These are phyloP conservation scores for Colletotrichum theobromicola DNA, from an alignment of 2,329 filamentous ascomycete species.

Conservation along the genomic window DNA sequence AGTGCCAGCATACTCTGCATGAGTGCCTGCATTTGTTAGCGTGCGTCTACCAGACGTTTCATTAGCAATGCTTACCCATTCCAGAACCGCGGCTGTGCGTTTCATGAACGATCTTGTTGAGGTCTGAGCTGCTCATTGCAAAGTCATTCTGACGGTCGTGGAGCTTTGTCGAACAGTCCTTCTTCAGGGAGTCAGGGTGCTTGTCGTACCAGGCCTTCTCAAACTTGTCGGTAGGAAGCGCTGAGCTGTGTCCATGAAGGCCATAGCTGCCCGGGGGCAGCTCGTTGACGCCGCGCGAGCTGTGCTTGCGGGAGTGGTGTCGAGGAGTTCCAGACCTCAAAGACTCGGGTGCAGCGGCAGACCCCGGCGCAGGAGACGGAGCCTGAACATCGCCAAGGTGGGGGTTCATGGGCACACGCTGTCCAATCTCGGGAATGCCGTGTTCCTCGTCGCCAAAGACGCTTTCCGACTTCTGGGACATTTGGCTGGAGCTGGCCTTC, in stretches of 20 bases:
- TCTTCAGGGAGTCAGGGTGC: constrained; percentile 81
- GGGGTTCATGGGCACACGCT: constrained; percentile 91
- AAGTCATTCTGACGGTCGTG: constrained; percentile 70
- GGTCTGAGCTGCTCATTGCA: constrained; percentile 85
- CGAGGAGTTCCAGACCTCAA: constrained; percentile 42
- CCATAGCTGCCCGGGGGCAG: constrained; percentile 90
- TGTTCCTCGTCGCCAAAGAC: constrained; percentile 69
- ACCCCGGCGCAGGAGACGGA: constrained; percentile 75
- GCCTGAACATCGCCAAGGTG: constrained; percentile 96
- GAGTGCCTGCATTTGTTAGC: constrained; percentile 60
- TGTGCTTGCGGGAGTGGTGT: constrained; percentile 74
- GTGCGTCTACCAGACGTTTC: not conserved
- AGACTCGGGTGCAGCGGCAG: constrained; percentile 38
- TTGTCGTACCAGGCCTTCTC: constrained; percentile 93
- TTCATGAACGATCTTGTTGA: constrained; percentile 87
- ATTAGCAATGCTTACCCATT: constrained; percentile 46
- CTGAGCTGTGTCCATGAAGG: constrained; percentile 75
- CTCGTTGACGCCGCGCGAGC: constrained; percentile 71
- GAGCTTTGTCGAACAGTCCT: constrained; percentile 68
- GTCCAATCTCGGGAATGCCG: constrained; percentile 90
- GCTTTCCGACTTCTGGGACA: constrained; percentile 45
- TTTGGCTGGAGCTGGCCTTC: constrained; percentile 63
- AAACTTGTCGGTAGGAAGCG: constrained; percentile 77
- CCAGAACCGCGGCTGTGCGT: constrained; percentile 62
- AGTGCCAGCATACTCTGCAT: constrained; percentile 68